Base-by-base conservation (phyloP, 1,284 basidiomycete species). In the Psilocybe mexicana region DNA sequence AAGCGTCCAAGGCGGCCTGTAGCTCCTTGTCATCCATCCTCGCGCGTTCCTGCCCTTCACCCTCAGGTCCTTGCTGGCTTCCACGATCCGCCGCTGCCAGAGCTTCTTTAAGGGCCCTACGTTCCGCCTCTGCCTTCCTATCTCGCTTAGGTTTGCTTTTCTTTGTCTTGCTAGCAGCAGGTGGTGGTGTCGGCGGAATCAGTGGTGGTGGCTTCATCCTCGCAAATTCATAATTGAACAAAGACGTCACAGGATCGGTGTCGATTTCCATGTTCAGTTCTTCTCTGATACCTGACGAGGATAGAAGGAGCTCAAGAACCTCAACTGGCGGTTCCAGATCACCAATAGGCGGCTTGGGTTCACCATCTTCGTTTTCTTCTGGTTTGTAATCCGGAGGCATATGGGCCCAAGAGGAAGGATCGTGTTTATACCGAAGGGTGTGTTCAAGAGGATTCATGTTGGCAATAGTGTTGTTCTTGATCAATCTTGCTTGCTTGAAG, bases 321-420 rank as follows among this genome's bases (percentile, higher is more conserved):
- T 79, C 71, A 1, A 86, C 62, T 1, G 86, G 78, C 0, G 90
- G 86, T 69, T 94, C 93, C 18, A 94, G 79, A 66, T 93, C 85
- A 58, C 64, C 58, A 38, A 64, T 47, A 2, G 53, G 52, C 8
- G 51, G 46, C 24, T 54, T 44, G 6, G 43, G 18, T 30, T 55
- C 52, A 6, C 59, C 57, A 23, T 53, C 50, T n/a, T 61, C 54
- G n/a, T 24, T 40, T n/a, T 40, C 33, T 25, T 46, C 49, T 25
- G 6, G 45, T 24, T 24, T 55, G 50, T 25, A n/a, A 10, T 50
- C 54, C 42, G 54, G 46, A 10, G 46, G 12, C 14, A 61, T 47
- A 43, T 58, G 52, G 6, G 51, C 11, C 47, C 45, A 49, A 23
- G 49, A 24, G 11, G 52, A 54, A 11, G 54, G 54, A 28, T 28